These are phyloP conservation scores for Paramecium bursaria DNA, from an alignment of 73 alveolate genomes.

Conservation along the genomic window DNA sequence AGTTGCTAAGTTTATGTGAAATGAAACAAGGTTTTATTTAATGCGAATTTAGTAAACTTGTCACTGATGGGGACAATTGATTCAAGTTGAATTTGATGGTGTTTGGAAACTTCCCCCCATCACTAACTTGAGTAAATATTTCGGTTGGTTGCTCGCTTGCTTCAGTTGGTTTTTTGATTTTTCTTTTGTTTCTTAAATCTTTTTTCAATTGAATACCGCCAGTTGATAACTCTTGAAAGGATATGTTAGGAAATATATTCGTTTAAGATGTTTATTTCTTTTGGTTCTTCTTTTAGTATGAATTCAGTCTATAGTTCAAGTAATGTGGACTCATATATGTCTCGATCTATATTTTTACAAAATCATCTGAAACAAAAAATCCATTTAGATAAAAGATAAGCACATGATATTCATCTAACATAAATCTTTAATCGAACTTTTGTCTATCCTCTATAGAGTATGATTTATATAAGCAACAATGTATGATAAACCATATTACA, in stretches of 20 bases:
- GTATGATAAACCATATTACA: conserved; percentile 28
- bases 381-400: conserved; percentile 27
- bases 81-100: not conserved
- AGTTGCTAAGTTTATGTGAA: conserved; percentile 14
- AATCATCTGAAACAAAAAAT: conserved; percentile 45
- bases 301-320: conserved; percentile 43
- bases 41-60: not conserved
- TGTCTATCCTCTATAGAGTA: conserved; percentile 27
- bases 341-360: conserved; percentile 17
- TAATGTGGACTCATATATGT: not conserved
- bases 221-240: not conserved
- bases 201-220: not conserved
- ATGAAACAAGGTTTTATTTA: conserved; percentile 1
- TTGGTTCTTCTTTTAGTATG: conserved; percentile 39
- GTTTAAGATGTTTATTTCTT: conserved; percentile 20
- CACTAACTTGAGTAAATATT: not conserved
- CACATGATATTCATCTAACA: conserved; percentile 34
- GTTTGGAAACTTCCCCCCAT: conserved; percentile 26
- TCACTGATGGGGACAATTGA: conserved; percentile 21
- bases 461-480: conserved; percentile 14
- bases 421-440: conserved; percentile 24
- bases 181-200: conserved; percentile 2
- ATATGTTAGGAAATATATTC: conserved; percentile 19
- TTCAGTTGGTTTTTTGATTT: not conserved
- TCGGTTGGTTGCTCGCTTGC: not conserved